A percentile compares a stretch with the other conserved stretches of the same genome.
Evolutionary conservation across 192 early-diverging fungal genomes (phyloP).

Genomic region (Oehlia diaphana): DNA sequence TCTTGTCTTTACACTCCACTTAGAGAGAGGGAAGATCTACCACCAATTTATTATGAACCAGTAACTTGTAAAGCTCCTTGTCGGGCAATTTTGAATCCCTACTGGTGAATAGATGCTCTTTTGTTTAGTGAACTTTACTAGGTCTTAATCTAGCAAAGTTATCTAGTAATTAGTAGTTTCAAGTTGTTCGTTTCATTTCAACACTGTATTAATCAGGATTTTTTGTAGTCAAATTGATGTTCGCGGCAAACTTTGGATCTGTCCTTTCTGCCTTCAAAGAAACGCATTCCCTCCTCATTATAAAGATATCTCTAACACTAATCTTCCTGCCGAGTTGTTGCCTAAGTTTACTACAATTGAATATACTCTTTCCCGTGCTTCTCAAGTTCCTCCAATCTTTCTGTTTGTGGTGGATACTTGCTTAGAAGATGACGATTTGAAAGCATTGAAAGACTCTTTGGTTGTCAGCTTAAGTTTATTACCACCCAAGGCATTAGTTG

Average conservation of each 20-base stretch:
- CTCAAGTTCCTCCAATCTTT: constrained; percentile 92
- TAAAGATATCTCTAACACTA: constrained; percentile 88
- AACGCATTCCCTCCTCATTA: constrained; percentile 98
- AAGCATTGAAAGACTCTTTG: constrained; percentile 92
- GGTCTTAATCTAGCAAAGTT: background rate
- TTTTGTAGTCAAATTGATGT: constrained; percentile 88
- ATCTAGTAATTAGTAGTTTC: background rate
- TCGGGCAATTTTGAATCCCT: constrained; percentile 94
- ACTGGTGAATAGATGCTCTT: constrained; percentile 67
- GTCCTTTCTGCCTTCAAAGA: constrained; percentile 96
- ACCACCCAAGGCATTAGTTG: constrained; percentile 90
- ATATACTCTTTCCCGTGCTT: constrained; percentile 84
- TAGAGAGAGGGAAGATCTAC: constrained; percentile 85
- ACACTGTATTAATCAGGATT: background rate
- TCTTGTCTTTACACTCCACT: constrained; percentile 90
- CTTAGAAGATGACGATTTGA: constrained; percentile 91
- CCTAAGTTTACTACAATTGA: constrained; percentile 95
- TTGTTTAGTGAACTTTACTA: background rate
- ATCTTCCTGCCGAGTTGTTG: constrained; percentile 91
- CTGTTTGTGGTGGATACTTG: constrained; percentile 98
- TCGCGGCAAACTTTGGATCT: constrained; percentile 95
- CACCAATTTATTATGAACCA: constrained; percentile 94
- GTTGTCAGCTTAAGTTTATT: constrained; percentile 88
- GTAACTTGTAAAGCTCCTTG: constrained; percentile 95
- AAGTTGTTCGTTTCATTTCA: background rate